Evolutionary conservation across 2,329 filamentous ascomycete genomes (phyloP).

Genomic region (Fusarium pseudoanthophilum): DNA sequence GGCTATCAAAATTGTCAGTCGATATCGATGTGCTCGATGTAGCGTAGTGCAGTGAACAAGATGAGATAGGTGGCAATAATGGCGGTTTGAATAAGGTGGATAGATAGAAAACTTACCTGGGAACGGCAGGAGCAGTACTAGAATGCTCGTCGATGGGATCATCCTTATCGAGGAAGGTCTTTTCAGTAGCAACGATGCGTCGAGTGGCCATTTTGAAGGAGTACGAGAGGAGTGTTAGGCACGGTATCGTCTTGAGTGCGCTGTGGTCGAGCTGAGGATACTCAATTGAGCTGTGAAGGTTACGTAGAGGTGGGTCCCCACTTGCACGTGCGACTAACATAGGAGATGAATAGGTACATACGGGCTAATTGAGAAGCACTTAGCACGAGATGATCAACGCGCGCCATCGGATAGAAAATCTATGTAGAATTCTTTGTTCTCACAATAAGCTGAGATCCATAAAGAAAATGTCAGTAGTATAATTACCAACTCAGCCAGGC

Average conservation of each 20-base stretch:
- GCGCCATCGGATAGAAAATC: not conserved
- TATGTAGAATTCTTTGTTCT: slow-evolving; percentile 22
- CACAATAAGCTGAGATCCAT: not conserved
- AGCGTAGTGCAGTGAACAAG: not conserved
- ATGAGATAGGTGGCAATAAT: slow-evolving; percentile 8
- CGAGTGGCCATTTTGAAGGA: slow-evolving; percentile 72
- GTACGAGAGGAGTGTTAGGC: slow-evolving; percentile 9
- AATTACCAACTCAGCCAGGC: not conserved
- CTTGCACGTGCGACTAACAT: slow-evolving; percentile 39
- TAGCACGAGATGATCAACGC: slow-evolving; percentile 16
- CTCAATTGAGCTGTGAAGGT: slow-evolving; percentile 8
- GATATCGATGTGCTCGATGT: not conserved
- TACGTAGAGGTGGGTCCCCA: slow-evolving; percentile 29
- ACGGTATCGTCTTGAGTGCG: slow-evolving; percentile 6
- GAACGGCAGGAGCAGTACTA: slow-evolving; percentile 84
- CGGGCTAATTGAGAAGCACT: slow-evolving; percentile 19
- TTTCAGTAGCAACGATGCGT: slow-evolving; percentile 73
- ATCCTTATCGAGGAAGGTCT: slow-evolving; percentile 72
- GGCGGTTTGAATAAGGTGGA: slow-evolving; percentile 3
- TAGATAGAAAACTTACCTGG: slow-evolving; percentile 67
- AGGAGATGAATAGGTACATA: not conserved
- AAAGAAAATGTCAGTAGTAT: not conserved
- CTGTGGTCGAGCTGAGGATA: slow-evolving; percentile 19
- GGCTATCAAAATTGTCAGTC: slow-evolving; percentile 56
- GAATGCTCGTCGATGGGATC: slow-evolving; percentile 67